A percentile compares a stretch with the other conserved stretches of the same genome.
Evolutionary conservation across 768 basidiomycete genomes (phyloP).

Genomic region (Trametes punicea): DNA sequence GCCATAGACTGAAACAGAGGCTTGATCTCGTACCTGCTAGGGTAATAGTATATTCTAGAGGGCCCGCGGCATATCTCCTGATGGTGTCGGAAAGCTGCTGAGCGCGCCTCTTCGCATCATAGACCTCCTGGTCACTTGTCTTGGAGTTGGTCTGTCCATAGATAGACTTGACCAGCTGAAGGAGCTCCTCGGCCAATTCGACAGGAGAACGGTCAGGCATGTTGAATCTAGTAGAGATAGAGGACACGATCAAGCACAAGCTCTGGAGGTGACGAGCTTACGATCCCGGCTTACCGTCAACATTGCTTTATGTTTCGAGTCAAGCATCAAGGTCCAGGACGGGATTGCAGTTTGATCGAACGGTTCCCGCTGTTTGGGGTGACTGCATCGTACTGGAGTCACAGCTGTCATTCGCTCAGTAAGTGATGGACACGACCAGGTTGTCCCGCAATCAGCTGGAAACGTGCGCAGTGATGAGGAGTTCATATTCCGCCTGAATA

Average conservation of each 20-base stretch:
- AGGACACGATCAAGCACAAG: neutral
- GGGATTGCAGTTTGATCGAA: too few relatives aligned
- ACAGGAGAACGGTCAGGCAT: neutral
- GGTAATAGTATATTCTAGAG: conserved; percentile 11
- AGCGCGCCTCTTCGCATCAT: conserved; percentile 1
- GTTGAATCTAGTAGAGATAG: neutral
- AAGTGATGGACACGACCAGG: too few relatives aligned
- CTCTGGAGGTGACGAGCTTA: neutral
- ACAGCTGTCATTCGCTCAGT: too few relatives aligned
- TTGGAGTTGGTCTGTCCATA: neutral
- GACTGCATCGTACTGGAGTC: too few relatives aligned
- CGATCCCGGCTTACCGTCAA: too few relatives aligned
- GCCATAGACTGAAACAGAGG: neutral
- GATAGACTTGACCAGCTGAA: neutral
- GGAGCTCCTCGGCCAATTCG: neutral
- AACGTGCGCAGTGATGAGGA: too few relatives aligned
- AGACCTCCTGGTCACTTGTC: neutral
- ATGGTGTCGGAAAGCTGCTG: neutral
- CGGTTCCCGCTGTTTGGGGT: too few relatives aligned
- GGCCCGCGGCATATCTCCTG: conserved; percentile 1
- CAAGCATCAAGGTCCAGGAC: too few relatives aligned
- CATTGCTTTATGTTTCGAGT: too few relatives aligned
- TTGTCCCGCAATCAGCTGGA: too few relatives aligned
- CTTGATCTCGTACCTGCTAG: conserved; percentile 8
- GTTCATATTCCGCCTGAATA: too few relatives aligned